Evolutionary conservation across 2,329 filamentous ascomycete species (phyloP), one percentile per base, ranked within the genome.

Genomic region (Rhinocladiella mackenziei): DNA sequence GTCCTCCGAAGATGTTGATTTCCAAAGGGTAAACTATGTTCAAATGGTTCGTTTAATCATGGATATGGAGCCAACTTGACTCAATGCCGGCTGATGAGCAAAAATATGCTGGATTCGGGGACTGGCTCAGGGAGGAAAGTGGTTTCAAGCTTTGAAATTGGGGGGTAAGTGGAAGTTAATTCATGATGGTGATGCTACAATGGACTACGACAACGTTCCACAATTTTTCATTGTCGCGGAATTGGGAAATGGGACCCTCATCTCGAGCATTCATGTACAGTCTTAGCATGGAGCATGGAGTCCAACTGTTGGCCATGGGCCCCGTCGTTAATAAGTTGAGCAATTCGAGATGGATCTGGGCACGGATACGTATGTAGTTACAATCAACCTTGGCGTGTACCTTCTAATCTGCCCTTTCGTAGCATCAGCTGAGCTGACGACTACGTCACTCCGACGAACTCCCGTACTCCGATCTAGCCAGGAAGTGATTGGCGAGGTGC

Each of bases 121-220:
- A 62, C 59, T 77, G 72, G 70, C 46, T 77, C 50, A 60, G 62
- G 57, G 63, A 67, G 57, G 69, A 72, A 48, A 76, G 72, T 56
- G 62, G 58, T 3, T 75, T 54, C 41, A 49, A 45, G 28, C 35
- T 45, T 17, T 54, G 33, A 54, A 9, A n/a, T 32, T 17, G 14
- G 38, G 31, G 28, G 5, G 18, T 37, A 5, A n/a, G n/a, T n/a
- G n/a, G n/a, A n/a, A n/a, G n/a, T n/a, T n/a, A n/a, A n/a, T 30
- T 5, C 28, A 13, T 13, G 28, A 5, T 13, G 28, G 11, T 5
- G 8, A 8, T 26, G 23, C 8, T 8, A n/a, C 23, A 8, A 8
- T n/a, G 23, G 23, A 26, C 8, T 26, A n/a, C 23, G 23, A n/a
- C 23, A 26, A n/a, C 5, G 30, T 33, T 17, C 15, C 13, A 14